These are phyloP conservation scores for Leccinum rimulosum DNA, from an alignment of 768 basidiomycete genomes.

Conservation along the genomic window DNA sequence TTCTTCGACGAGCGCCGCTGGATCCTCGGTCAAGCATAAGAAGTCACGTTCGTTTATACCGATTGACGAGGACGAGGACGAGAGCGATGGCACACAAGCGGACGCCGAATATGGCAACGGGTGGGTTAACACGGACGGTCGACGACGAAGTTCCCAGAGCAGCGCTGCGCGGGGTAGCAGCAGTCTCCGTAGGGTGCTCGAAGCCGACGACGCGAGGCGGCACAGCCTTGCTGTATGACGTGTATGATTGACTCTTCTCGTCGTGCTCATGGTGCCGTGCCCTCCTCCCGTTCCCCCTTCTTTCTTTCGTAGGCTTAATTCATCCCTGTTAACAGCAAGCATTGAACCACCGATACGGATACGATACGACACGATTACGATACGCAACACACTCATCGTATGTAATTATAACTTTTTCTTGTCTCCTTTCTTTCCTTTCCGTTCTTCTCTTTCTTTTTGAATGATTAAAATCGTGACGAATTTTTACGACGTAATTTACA, in stretches of 20 bases:
- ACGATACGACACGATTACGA: conserved; percentile 26
- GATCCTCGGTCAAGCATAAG: conserved; percentile 43
- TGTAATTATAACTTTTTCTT: conserved; percentile 30
- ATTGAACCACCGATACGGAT: conserved; percentile 12
- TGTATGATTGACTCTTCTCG: conserved; percentile 19
- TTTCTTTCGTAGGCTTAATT: conserved; percentile 32
- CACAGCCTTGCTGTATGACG: conserved; percentile 68
- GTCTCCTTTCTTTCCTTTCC: not conserved
- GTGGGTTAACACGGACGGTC: conserved; percentile 58
- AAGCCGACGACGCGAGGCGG: conserved; percentile 53
- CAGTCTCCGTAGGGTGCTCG: conserved; percentile 34
- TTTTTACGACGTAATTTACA: conserved; percentile 29
- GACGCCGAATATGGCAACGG: conserved; percentile 61
- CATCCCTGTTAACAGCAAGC: conserved; percentile 32
- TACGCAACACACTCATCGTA: conserved; percentile 15
- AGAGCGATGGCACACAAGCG: conserved; percentile 69
- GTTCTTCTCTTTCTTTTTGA: not conserved
- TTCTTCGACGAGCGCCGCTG: conserved; percentile 22
- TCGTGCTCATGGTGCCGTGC: conserved; percentile 7
- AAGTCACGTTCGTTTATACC: conserved; percentile 49
- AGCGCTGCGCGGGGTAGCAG: conserved; percentile 17
- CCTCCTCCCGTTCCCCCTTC: conserved; percentile 2
- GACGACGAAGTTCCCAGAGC: conserved; percentile 42
- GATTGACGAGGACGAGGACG: conserved; percentile 48
- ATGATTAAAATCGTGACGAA: conserved; percentile 15